These are phyloP conservation scores for Fusarium temperatum DNA, from an alignment of 2,329 filamentous ascomycete species.

Conservation along the genomic window DNA sequence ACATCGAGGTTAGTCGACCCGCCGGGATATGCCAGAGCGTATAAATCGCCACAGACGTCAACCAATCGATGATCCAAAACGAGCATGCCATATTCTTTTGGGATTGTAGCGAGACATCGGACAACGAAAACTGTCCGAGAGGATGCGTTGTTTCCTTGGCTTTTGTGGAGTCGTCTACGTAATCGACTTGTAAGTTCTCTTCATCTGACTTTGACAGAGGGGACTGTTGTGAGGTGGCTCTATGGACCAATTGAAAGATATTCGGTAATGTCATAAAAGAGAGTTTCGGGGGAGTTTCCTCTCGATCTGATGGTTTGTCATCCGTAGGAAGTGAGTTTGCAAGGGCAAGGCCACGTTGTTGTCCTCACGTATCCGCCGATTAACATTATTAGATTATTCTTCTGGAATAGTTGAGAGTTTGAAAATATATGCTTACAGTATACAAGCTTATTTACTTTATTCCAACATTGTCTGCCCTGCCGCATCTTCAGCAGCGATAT, in stretches of 20 bases:
- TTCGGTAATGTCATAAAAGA: background rate
- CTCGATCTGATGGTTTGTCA: no score
- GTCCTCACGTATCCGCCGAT: background rate
- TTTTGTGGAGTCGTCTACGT: background rate
- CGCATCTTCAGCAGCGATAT: background rate
- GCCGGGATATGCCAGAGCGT: background rate
- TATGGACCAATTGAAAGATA: rapidly evolving
- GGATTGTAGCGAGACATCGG: background rate
- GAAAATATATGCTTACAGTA: background rate
- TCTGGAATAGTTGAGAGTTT: rapidly evolving
- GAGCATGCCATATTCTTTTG: background rate
- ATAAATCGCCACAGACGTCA: background rate
- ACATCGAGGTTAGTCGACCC: background rate
- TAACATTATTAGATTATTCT: background rate
- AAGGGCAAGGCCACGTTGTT: background rate
- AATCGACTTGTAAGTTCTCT: background rate
- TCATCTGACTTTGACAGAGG: background rate
- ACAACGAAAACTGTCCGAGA: background rate
- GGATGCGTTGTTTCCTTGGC: background rate
- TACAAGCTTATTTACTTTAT: no score
- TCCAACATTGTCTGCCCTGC: background rate
- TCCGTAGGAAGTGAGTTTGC: background rate
- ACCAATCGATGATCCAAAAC: background rate
- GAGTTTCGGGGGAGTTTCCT: background rate
- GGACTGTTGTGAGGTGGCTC: background rate